Conservation (phyloP, 2,329 filamentous ascomycete genomes). For the Graphilbum ipis-grandicollis region DNA sequence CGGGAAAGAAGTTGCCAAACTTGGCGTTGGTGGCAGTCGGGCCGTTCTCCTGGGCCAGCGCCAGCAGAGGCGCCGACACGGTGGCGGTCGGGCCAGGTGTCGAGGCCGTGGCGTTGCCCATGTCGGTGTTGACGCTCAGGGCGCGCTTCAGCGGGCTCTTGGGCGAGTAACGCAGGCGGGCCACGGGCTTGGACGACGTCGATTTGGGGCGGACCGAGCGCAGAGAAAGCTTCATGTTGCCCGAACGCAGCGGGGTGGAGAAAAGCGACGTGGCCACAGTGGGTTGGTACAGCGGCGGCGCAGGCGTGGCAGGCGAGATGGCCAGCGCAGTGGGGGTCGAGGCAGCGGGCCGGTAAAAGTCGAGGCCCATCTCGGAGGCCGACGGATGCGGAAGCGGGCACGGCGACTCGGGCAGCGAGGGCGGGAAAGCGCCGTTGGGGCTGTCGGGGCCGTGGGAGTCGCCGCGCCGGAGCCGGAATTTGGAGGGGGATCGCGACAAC, state of each 20-base stretch:
- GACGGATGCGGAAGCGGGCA: slow-evolving; percentile 14
- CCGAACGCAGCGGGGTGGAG: slow-evolving; percentile 48
- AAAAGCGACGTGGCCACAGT: slow-evolving; percentile 22
- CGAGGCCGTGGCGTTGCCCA: slow-evolving; percentile 44
- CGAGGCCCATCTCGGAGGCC: no score
- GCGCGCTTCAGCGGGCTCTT: slow-evolving; percentile 69
- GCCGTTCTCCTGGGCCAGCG: slow-evolving; percentile 27
- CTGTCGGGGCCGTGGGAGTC: slow-evolving; percentile 28
- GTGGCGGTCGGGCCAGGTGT: slow-evolving; percentile 20
- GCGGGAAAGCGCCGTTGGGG: slow-evolving; percentile 39
- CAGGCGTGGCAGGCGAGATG: not conserved
- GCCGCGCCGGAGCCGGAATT: slow-evolving; percentile 48
- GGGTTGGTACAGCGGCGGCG: slow-evolving; percentile 10
- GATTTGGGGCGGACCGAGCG: slow-evolving; percentile 45
- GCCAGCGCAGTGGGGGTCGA: not conserved
- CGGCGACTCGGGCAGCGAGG: slow-evolving; percentile 34
- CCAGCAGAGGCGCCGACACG: slow-evolving; percentile 10
- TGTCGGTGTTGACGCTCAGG: slow-evolving; percentile 51
- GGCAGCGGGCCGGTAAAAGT: no score
- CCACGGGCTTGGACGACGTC: slow-evolving; percentile 32
- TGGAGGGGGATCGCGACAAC: slow-evolving; percentile 84
- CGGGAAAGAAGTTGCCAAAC: slow-evolving; percentile 13
- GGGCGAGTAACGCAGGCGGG: slow-evolving; percentile 52
- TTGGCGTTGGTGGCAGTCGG: slow-evolving; percentile 12
- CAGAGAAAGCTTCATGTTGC: slow-evolving; percentile 47